Conservation (phyloP, 495 filamentous ascomycete species). For the Pseudevernia furfuracea region DNA sequence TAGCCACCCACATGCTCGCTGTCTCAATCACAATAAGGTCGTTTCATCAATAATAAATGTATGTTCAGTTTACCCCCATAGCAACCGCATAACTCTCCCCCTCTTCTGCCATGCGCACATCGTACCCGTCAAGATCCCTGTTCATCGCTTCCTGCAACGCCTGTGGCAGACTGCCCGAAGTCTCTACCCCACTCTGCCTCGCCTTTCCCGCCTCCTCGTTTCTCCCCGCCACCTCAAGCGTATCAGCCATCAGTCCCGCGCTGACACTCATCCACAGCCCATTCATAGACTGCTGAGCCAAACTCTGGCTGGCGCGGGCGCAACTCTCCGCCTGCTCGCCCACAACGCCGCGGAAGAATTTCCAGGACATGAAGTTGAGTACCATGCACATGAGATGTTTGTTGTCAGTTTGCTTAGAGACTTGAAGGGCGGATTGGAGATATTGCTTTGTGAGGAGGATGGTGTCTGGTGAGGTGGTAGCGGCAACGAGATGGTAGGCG, state of each 20-base stretch:
- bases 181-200: constrained; percentile 38
- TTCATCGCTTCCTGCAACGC: constrained; percentile 31
- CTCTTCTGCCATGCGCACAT: background rate
- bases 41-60: background rate
- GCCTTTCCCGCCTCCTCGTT: constrained; percentile 49
- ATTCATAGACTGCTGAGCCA: constrained; percentile 70
- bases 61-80: background rate
- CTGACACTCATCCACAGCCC: constrained; percentile 79
- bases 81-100: constrained; percentile 2
- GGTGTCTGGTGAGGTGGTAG: constrained; percentile 44
- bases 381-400: constrained; percentile 71
- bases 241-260: constrained; percentile 69
- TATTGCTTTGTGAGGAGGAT: constrained; percentile 70
- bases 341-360: constrained; percentile 78
- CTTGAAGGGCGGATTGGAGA: constrained; percentile 58
- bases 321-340: constrained; percentile 89
- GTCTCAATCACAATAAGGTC: background rate
- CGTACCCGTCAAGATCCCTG: background rate
- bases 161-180: constrained; percentile 39
- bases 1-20: background rate
- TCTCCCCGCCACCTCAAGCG: constrained; percentile 64
- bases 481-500: constrained; percentile 70
- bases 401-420: constrained; percentile 50
- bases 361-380: constrained; percentile 74
- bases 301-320: constrained; percentile 61